phyloP scores from a whole-genome alignment of 2,329 filamentous ascomycete genomes.

The Trichoderma oligosporum region DNA sequence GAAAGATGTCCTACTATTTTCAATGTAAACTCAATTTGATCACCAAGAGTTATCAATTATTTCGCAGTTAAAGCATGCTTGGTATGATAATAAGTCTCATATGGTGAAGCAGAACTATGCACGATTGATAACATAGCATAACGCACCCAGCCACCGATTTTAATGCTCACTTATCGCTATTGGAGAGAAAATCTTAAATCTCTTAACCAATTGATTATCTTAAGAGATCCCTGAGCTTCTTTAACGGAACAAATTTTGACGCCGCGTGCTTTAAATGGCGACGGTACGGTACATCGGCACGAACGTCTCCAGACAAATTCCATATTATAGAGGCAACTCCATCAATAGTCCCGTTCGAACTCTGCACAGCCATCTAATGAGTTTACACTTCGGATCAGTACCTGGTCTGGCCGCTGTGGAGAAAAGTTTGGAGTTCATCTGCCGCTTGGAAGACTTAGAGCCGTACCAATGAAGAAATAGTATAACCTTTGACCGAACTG shows the following conservation, averaged over 20 bases:
- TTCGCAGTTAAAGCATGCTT: no score
- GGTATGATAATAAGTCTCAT: neutral
- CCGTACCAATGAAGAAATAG: no score
- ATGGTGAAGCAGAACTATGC: no score
- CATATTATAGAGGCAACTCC: conserved; percentile 10
- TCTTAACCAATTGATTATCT: neutral
- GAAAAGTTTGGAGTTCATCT: neutral
- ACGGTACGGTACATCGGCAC: conserved; percentile 7
- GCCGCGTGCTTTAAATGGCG: neutral
- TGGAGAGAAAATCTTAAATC: neutral
- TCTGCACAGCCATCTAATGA: neutral
- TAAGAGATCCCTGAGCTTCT: neutral
- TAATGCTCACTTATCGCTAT: no score
- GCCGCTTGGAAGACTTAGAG: neutral
- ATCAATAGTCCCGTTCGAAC: neutral
- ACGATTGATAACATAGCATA: no score
- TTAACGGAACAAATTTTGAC: neutral
- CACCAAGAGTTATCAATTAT: no score
- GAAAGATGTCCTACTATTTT: no score
- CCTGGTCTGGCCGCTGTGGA: neutral
- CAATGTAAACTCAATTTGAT: no score
- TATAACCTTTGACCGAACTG: no score
- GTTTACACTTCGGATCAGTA: neutral
- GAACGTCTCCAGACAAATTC: conserved; percentile 3
- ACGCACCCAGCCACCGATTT: no score